Conservation (phyloP, 2,329 filamentous ascomycete genomes). For the Penicillium sclerotiorum region DNA sequence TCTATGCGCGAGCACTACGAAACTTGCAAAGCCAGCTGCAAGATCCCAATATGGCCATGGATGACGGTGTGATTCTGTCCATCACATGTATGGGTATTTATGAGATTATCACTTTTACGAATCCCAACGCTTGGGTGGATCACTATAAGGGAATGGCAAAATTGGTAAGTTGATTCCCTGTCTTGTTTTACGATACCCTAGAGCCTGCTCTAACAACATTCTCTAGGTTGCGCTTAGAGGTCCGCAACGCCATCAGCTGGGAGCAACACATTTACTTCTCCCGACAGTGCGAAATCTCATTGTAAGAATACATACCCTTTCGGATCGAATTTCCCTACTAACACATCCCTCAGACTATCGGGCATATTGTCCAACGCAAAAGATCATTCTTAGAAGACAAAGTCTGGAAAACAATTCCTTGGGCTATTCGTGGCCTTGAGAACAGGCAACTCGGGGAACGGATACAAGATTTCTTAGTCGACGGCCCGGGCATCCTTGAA, state of each 20-base stretch:
- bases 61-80: constrained; percentile 14
- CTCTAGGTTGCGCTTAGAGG: constrained; percentile 15
- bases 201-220: neutral
- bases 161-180: constrained; percentile 13
- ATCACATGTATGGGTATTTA: constrained; percentile 16
- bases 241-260: constrained; percentile 15
- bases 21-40: constrained; percentile 9
- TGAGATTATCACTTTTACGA: constrained; percentile 14
- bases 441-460: constrained; percentile 6
- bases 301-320: constrained; percentile 1
- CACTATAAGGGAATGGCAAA: constrained; percentile 17
- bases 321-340: neutral
- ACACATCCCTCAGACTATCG: constrained; percentile 1
- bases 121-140: constrained; percentile 16
- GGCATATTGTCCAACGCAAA: constrained; percentile 16
- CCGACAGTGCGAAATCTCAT: constrained; percentile 14
- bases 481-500: constrained; percentile 16
- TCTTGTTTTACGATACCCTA: no score
- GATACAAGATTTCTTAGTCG: constrained; percentile 13
- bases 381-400: constrained; percentile 15
- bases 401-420: constrained; percentile 20
- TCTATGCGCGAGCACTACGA: constrained; percentile 13
- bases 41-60: constrained; percentile 1
- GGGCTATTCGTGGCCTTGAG: constrained; percentile 8
- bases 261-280: constrained; percentile 9